These are phyloP conservation scores for Allantophomopsis cytisporea DNA, from an alignment of 2,329 filamentous ascomycete species.

Conservation along the genomic window DNA sequence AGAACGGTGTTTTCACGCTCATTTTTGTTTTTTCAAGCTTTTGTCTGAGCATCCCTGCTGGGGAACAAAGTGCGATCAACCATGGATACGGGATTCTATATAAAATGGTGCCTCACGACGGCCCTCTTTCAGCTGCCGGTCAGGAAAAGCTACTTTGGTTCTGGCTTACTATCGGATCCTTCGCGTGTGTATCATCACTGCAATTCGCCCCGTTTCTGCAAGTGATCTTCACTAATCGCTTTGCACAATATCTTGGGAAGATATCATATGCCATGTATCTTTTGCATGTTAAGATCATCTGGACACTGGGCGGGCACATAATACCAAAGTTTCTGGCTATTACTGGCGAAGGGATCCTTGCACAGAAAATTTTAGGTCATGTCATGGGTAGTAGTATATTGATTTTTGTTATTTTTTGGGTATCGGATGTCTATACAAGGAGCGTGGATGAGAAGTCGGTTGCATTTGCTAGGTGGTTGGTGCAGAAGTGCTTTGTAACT, in stretches of 20 bases:
- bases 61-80: background rate
- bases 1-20: background rate
- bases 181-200: constrained; percentile 8
- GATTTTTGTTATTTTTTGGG: background rate
- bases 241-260: constrained; percentile 8
- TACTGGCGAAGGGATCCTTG: background rate
- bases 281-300: background rate
- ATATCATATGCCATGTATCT: background rate
- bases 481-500: background rate
- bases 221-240: constrained; percentile 23
- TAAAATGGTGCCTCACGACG: background rate
- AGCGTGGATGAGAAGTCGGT: background rate
- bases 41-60: background rate
- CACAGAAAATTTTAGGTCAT: background rate
- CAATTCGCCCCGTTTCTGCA: constrained; percentile 15
- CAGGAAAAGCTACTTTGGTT: background rate
- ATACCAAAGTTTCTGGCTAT: background rate
- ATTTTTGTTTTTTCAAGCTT: background rate
- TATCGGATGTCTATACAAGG: background rate
- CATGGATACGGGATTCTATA: background rate
- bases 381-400: background rate
- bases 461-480: background rate
- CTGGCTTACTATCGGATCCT: constrained; percentile 1
- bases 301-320: background rate
- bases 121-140: background rate